Base-by-base conservation (phyloP, 495 filamentous ascomycete species). In the Podospora pseudopauciseta region DNA sequence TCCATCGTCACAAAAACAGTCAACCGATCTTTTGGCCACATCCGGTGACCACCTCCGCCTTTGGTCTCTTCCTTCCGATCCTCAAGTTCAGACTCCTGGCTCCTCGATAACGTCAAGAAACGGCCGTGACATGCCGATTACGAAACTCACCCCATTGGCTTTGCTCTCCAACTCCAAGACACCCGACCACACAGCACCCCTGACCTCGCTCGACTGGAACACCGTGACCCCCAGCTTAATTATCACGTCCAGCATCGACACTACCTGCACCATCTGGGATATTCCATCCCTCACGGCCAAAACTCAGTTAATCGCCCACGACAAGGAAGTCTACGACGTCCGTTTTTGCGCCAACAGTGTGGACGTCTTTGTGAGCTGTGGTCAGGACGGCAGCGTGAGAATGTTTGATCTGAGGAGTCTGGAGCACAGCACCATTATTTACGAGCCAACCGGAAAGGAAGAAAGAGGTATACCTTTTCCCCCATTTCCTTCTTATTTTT, bases 261-360 rank as follows among this genome's bases (percentile, higher is more conserved):
- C 95, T 0, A 99, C 95, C 1, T 99, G 95, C 80, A 99, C 95
- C n/a, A 98, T 99, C 66, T 99, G 95, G 95, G 95, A 99, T 74
- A 99, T 99, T 32, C 95, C 95, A 2, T 97, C 95, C 3, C 81
- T 99, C 68, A 99, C 95, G 0, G 95, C 95, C 16, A 99, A 99
- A 79, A 99, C 95, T 2, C 95, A 99, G 78, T 80, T 99, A 16
- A 99, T 99, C 78, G 95, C 95, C 27, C 95, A 99, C 74, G 95
- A 99, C 79, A 98, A 97, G 78, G 95, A 99, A 79, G 95, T 99
- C 5, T 99, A 96, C 72, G 95, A 99, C 76, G 95, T 99, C 44
- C 89, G 95, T 15, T 99, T 98, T 79, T 97, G 95, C 79, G 93
- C 93, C 26, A 93, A 96, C 72, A 96, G 92, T 72, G 90, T 95